Evolutionary conservation across 2,329 filamentous ascomycete species (phyloP).

Genomic region (Pezicula radicicola): DNA sequence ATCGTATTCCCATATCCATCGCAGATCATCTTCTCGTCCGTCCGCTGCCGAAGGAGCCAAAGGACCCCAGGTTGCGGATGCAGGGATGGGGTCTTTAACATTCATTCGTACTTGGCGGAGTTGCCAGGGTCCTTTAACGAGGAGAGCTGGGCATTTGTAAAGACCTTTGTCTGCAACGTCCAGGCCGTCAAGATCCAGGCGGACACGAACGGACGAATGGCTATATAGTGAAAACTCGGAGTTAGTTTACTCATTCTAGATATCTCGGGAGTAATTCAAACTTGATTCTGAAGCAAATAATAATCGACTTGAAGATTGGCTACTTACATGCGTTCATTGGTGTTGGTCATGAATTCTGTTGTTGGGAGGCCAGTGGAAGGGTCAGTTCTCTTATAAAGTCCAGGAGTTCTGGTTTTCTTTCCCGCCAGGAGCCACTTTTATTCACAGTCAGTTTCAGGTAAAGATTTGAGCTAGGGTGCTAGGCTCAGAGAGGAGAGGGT

Average conservation of each 20-base stretch:
- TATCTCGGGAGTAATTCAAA: no score
- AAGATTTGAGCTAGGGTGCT: no score
- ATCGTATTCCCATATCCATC: constrained; percentile 54
- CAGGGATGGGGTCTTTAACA: constrained; percentile 30
- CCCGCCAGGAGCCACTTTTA: constrained; percentile 39
- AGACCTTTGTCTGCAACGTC: constrained; percentile 34
- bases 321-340: constrained; percentile 31
- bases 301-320: no score
- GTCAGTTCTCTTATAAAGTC: constrained; percentile 33
- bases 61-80: constrained; percentile 26
- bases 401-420: constrained; percentile 31
- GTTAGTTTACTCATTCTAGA: no score
- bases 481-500: not conserved
- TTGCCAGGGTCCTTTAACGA: constrained; percentile 19
- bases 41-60: constrained; percentile 18
- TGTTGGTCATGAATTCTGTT: constrained; percentile 31
- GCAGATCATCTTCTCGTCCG: constrained; percentile 29
- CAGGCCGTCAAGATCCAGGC: constrained; percentile 31
- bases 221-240: no score
- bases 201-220: constrained; percentile 28
- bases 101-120: constrained; percentile 18
- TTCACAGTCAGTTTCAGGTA: no score
- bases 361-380: constrained; percentile 35
- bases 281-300: no score
- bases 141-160: constrained; percentile 41